Base-by-base conservation (phyloP, 495 filamentous ascomycete genomes). In the Pyrenopolyporus hunteri region DNA sequence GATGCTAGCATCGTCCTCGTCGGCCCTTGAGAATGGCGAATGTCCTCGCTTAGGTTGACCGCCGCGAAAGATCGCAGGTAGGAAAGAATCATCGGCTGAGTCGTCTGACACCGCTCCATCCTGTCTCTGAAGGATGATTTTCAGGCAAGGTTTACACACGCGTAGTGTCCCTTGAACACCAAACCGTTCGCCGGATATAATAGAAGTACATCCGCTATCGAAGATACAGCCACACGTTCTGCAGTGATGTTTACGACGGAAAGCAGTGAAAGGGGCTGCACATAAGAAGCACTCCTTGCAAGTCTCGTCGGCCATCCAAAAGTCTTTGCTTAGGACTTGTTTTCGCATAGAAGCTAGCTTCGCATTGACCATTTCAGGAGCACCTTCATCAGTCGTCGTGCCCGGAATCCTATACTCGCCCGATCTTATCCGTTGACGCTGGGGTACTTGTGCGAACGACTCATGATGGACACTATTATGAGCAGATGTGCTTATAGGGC, bases 271-370 rank as follows among this genome's bases (percentile, higher is more conserved):
- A 14, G 90, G 82, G 59, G 91, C 87, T 36, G 87, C 88, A 67
- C 95, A 99, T 39, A 90, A 82, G 68, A 98, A 99, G 70, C 95
- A 99, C 63, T 97, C 93, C 74, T 93, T 98, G 39, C 92, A 93
- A 69, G 95, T 96, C 68, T 98, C 95, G 74, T 99, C 95, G 39
- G 90, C 89, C 95, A 99, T 99, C 95, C 95, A 99, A 69, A 95
- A 98, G 49, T 97, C 91, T 70, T 89, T 93, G 64, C 88, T 96
- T 10, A 98, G 77, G 26, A 97, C 83, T 70, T 89, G 91, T 66
- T 90, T 93, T 54, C 88, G 81, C 74, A 92, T 83, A 67, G 91
- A 83, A 56, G 87, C 82, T 19, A 88, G 77, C 29, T 82, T 78
- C 36, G 81, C 82, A 62, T 80, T 87, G 16, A 88, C 83, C 32